Percentiles rank a stretch among this genome's conserved stretches.
Conservation (phyloP, 2,329 filamentous ascomycete species). For the Diaporthe sp. region DNA sequence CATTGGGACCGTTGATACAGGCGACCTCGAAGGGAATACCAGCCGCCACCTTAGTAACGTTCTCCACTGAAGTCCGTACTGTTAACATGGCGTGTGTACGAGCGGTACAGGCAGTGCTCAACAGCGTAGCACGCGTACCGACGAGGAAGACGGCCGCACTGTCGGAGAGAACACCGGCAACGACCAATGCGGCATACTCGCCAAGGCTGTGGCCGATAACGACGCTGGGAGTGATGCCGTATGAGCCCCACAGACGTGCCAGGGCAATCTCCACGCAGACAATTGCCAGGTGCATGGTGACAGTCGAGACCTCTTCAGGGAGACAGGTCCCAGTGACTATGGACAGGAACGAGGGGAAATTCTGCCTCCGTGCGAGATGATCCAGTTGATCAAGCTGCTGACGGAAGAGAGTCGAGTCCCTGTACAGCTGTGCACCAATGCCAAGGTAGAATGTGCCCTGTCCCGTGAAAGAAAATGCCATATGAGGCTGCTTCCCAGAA, state of each 20-base stretch:
- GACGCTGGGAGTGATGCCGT: neutral
- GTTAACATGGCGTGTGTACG: constrained; percentile 14
- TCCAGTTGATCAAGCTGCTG: neutral
- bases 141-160: constrained; percentile 24
- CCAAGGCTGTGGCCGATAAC: neutral
- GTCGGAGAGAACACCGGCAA: constrained; percentile 25
- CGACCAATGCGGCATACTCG: constrained; percentile 5
- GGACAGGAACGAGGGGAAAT: neutral
- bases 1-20: constrained; percentile 18
- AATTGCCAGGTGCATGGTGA: constrained; percentile 19
- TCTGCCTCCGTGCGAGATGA: neutral
- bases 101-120: neutral
- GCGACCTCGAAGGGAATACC: constrained; percentile 7
- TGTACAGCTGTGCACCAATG: constrained; percentile 41
- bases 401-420: constrained; percentile 39
- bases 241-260: neutral
- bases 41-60: neutral
- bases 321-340: neutral
- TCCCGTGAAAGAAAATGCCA: constrained; percentile 46
- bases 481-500: neutral
- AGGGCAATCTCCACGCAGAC: constrained; percentile 21
- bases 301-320: neutral
- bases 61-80: neutral
- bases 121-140: neutral
- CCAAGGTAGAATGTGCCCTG: constrained; percentile 44